Base-by-base conservation (phyloP, 2,329 filamentous ascomycete species). In the Seiridium unicorne region DNA sequence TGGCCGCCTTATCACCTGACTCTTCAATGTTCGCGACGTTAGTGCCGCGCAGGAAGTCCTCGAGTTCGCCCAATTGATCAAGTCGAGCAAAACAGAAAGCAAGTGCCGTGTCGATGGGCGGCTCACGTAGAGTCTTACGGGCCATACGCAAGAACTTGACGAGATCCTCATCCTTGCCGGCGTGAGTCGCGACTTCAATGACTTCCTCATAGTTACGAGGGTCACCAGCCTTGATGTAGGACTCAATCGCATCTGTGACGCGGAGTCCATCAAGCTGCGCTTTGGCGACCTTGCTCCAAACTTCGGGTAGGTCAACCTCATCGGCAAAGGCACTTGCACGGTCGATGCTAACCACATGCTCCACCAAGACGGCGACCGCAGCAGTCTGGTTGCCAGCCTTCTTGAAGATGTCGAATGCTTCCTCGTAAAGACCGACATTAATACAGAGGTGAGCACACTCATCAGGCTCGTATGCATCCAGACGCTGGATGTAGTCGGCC, bases 231-330 rank as follows among this genome's bases (percentile, higher is more conserved):
- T 94, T 94, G 74, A 99, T 97, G 78, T 99, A 99, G 0, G 95
- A 98, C 62, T 97, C 93, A 66, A 99, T 96, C 48, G 92, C 88
- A 77, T 99, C 95, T 56, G 88, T 88, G 36, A 99, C 89, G 62
- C 95, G 92, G 44, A 99, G 88, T 67, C 95, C 95, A 73, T 99
- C 95, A 60, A 99, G 85, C 79, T 99, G 95, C 59, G 95, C 94
- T 83, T 99, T 99, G 65, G 92, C 95, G 67, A 99, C 94, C 80
- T 91, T 93, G 81, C 93, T 98, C 95, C 95, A 99, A 34, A 99
- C 95, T 70, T 97, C 93, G 2, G 95, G 91, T 62, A 93, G 79
- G 69, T 99, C 95, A 60, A 99, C 91, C 64, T 93, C 90, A 71
- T 99, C 95, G 18, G 95, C 96, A 72, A 95, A 99, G 47, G 93